Evolutionary conservation across 371 early-diverging fungal genomes (phyloP), one percentile per base, ranked within the genome.

Genomic region (Choanephora cucurbitarum): DNA sequence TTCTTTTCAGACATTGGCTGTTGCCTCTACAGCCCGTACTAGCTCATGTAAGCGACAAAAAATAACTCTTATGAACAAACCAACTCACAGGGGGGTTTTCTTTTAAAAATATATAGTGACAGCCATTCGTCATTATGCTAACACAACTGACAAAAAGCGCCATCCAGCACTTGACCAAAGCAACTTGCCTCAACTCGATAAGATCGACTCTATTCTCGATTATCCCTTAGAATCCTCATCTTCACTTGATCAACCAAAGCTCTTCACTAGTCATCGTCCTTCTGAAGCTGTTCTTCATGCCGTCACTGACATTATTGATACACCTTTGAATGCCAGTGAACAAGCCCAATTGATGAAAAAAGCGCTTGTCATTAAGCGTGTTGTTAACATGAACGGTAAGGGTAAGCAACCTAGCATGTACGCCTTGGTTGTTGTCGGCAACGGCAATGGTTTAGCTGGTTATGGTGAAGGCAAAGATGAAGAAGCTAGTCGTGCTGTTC

Each of bases 401-500:
- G 94, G 94, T 57, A 92, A 92, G 61, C 79, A 89, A n/a, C 88
- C 84, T 3, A 81, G 83, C 39, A 89, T 92, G 84, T 93, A 90
- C 45, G 95, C 94, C 1, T 66, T 96, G 45, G 98, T 97, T 1
- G 94, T 96, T 1, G 98, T 97, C 1, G 99, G 98, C 13, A 94
- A 97, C 62, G 93, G 94, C 5, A 83, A 87, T 41, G 99, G 99
- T 0, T 74, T 88, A 18, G 96, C 94, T n/a, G 98, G 98, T 8
- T 94, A 88, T 66, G 98, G 97, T 22, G 93, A 94, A 69, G 98
- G 95, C 44, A 90, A 94, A 67, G 91, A 90, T 43, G 77, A 82
- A 23, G 97, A 96, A 58, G 82, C 81, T 4, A 77, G 81, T 28
- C 78, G 83, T 45, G 98, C 99, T 9, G 85, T 97, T 24, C 77